Base-by-base conservation (phyloP, 345 rosid species). In the Aegle marmelos region DNA sequence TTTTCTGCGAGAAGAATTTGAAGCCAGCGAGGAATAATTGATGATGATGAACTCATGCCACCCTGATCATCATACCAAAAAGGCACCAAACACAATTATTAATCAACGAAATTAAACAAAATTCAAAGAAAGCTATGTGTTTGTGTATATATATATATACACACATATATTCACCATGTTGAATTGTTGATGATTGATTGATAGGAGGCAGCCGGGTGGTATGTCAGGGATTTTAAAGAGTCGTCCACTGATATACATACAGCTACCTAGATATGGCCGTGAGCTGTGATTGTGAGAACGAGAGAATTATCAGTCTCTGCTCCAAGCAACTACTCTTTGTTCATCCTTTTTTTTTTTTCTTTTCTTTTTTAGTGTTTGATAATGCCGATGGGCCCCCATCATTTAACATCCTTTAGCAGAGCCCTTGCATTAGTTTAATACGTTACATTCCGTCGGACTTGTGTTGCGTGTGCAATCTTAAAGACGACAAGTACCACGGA, bases 21-120 rank as follows among this genome's bases (percentile, higher is more conserved):
- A 41, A 86, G 80, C 86, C 83, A 86, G 41, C 45, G 66, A 21
- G 82, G 83, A 72, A 78, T 61, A 45, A 45, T 45, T 14, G 50
- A 45, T 53, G 57, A 17, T 1, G 57, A 53, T 34, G 76, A 62
- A 62, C 56, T 53, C 39, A 68, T 21, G 67, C 74, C 78, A 59
- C 61, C 70, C 75, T 75, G 41, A 7, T n/a, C 2, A 66, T 0
- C 50, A 45, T 13, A 11, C 5, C 16, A 13, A 45, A 45, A 45
- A 45, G 1, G 50, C 50, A 45, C 3, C n/a, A 66, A 45, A 33
- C 41, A 50, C 31, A 24, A 16, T 16, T 62, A n/a, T 54, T 62
- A 22, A 14, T 50, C 57, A 53, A 11, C 36, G 21, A 28, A 28
- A 30, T 30, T 28, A 56, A 37, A 7, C 56, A 58, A 27, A 33